Evolutionary conservation across 116 monocot genomes (phyloP).

Genomic region (Iris pallida): DNA sequence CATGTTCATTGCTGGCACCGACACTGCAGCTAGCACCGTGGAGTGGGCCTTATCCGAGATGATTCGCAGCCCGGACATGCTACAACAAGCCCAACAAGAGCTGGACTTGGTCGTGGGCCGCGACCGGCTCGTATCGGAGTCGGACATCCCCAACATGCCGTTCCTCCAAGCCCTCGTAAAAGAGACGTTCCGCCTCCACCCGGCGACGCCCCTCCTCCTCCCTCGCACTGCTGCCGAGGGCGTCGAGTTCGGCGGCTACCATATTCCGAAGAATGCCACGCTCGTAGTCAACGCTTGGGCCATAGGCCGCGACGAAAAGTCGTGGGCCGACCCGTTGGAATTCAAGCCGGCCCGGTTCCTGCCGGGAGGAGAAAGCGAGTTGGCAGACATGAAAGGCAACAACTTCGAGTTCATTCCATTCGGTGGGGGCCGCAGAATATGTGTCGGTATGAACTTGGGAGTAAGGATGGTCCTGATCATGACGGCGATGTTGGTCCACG

Average conservation of each 20-base stretch:
- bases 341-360: conserved; percentile 56
- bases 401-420: conserved; percentile 60
- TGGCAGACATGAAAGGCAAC: conserved; percentile 38
- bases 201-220: conserved; percentile 52
- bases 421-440: conserved; percentile 61
- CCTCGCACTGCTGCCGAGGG: conserved; percentile 32
- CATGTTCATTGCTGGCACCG: conserved; percentile 60
- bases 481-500: conserved; percentile 36
- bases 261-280: conserved; percentile 33
- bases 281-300: conserved; percentile 66
- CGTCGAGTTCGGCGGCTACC: conserved; percentile 40
- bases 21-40: conserved; percentile 35
- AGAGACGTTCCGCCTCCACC: conserved; percentile 62
- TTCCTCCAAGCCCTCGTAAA: conserved; percentile 46
- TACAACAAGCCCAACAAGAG: conserved; percentile 37
- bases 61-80: conserved; percentile 43
- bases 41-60: conserved; percentile 63
- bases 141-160: conserved; percentile 42
- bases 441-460: conserved; percentile 44
- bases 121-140: conserved; percentile 29
- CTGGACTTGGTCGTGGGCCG: conserved; percentile 44
- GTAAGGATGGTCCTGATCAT: conserved; percentile 44
- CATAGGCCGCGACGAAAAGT: conserved; percentile 40
- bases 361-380: conserved; percentile 24
- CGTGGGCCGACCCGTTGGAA: conserved; percentile 41